phyloP scores from a whole-genome alignment of 352 stramenopile genomes.

The Phytophthora vignae region DNA sequence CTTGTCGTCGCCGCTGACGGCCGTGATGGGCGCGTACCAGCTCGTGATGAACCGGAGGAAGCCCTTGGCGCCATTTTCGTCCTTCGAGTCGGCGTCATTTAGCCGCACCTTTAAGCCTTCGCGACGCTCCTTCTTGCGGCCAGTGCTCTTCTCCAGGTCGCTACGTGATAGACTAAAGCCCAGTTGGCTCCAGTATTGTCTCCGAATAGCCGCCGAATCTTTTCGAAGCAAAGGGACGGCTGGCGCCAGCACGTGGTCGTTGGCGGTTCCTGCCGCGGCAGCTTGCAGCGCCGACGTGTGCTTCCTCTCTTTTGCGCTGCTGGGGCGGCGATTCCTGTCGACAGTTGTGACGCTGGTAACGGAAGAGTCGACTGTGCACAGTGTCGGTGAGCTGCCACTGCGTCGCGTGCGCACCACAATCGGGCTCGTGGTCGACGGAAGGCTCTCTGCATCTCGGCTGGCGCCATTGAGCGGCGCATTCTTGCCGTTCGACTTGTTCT shows the following conservation, averaged over 20 bases:
- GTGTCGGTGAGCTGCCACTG: slow-evolving; percentile 29
- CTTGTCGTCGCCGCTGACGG: slow-evolving; percentile 38
- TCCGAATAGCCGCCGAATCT: slow-evolving; percentile 84
- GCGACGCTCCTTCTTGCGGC: slow-evolving; percentile 63
- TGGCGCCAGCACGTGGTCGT: slow-evolving; percentile 28
- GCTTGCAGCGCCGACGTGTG: slow-evolving; percentile 19
- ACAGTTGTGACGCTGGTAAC: slow-evolving; percentile 2
- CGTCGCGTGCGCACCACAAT: slow-evolving; percentile 36
- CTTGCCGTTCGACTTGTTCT: slow-evolving; percentile 53
- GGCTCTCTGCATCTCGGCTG: slow-evolving; percentile 64
- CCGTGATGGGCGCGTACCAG: slow-evolving; percentile 68
- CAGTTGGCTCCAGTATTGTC: slow-evolving; percentile 89
- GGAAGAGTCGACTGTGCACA: slow-evolving; percentile 15
- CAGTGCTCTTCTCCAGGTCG: slow-evolving; percentile 83
- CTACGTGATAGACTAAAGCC: slow-evolving; percentile 83
- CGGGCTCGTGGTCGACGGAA: slow-evolving; percentile 57
- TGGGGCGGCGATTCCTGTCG: slow-evolving; percentile 18
- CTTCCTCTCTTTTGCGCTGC: slow-evolving; percentile 27
- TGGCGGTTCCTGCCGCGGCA: slow-evolving; percentile 23
- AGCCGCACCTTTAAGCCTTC: slow-evolving; percentile 81
- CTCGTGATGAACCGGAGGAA: slow-evolving; percentile 87
- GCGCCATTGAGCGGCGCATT: slow-evolving; percentile 49
- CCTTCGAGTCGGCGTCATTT: slow-evolving; percentile 63
- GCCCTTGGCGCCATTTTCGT: slow-evolving; percentile 53
- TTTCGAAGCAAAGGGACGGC: slow-evolving; percentile 61